Base-by-base conservation (phyloP, 176 grass and related monocot species). In the Oryza officinalis region DNA sequence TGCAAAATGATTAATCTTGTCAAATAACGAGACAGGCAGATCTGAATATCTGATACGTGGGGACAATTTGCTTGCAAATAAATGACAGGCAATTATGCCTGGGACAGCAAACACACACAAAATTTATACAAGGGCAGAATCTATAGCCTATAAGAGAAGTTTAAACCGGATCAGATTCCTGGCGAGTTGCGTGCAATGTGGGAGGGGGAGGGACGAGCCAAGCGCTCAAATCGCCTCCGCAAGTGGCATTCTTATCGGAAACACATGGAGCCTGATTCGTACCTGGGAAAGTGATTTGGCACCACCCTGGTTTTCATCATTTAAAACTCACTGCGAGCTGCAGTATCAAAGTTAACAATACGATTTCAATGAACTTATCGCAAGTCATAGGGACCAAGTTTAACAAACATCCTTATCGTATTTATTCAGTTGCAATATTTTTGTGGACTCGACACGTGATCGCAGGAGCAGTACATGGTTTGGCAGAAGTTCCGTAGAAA, bases 251-350 rank as follows among this genome's bases (percentile, higher is more conserved):
- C 52, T 57, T 57, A 57, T 57, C 52, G 52, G 20, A 57, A n/a
- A 57, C 52, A 57, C 52, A 57, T 57, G 52, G 6, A n/a, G 52
- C 20, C 20, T 57, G 52, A 57, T 57, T 57, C 52, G 52, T 50
- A 57, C 52, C 52, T 57, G 52, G 52, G 52, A 22, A 57, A 57
- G 20, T 30, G 79, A 78, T 82, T 75, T 50, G 38, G 15, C 80
- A 77, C 65, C 65, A 31, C 52, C 40, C 72, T 77, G 47, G 63
- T 10, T 33, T 6, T 6, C 72, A 33, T 27, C 27, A 69, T 70
- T 37, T 8, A 40, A 75, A 41, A 33, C 37, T 26, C 76, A 15
- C 41, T 71, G 52, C 74, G 25, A 78, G 72, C 41, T 41, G 74
- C 12, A n/a, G 73, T 57, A 15, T 5, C 28, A 13, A 22, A 22